phyloP scores from a whole-genome alignment of 2,329 filamentous ascomycete genomes.

The Aurifilum marmelostoma region DNA sequence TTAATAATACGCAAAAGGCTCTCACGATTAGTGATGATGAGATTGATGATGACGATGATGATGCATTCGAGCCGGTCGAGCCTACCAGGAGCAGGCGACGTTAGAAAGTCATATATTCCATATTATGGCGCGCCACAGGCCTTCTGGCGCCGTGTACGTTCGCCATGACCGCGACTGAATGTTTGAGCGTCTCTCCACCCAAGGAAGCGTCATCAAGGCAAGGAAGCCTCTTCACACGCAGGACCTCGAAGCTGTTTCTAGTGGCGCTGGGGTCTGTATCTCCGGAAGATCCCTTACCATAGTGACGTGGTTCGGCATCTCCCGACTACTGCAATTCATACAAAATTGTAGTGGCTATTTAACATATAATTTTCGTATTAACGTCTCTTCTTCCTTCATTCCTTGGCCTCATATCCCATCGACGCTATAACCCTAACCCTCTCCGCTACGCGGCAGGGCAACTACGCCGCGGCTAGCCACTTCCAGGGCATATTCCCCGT shows the following conservation, averaged over 20 bases:
- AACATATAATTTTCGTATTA: no score
- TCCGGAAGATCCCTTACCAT: not conserved
- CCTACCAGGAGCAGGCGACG: constrained; percentile 36
- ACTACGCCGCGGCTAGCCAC: not conserved
- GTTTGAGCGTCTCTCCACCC: not conserved
- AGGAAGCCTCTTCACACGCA: not conserved
- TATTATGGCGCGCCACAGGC: not conserved
- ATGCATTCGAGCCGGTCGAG: constrained; percentile 58
- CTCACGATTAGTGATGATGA: constrained; percentile 68
- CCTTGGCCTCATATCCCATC: no score
- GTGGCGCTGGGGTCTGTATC: not conserved
- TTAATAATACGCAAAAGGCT: constrained; percentile 50
- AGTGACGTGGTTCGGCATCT: not conserved
- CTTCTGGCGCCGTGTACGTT: not conserved
- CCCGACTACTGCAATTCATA: not conserved
- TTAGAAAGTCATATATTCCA: not conserved
- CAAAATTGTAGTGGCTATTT: no score
- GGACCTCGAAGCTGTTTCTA: not conserved
- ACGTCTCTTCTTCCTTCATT: no score
- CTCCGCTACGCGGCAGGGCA: not conserved
- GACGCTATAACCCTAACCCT: constrained; percentile 5
- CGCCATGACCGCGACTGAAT: not conserved
- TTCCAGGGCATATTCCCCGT: not conserved
- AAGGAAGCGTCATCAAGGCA: not conserved
- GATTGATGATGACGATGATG: constrained; percentile 65